Base-by-base conservation (phyloP, 805 yeast genomes). In the Starmerella apis region DNA sequence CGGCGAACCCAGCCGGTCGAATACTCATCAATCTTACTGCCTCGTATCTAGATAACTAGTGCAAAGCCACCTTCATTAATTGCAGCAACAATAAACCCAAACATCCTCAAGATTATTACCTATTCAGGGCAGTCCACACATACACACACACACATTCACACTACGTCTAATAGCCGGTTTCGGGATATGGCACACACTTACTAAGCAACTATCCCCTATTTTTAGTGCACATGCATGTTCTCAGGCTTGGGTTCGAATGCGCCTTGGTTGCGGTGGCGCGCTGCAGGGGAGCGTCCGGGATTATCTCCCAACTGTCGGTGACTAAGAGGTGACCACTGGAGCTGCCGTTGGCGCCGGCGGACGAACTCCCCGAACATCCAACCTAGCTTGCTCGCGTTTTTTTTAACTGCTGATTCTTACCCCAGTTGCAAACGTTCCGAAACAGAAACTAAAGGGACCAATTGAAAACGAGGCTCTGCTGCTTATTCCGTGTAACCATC, bases 241-340 rank as follows among this genome's bases (percentile, higher is more conserved):
- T 11, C n/a, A 8, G 31, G 43, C 25, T 8, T 8, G 24, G 43
- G 43, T 8, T n/a, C 30, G 1, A 10, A 25, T 24, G 24, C 43
- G 31, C 43, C 24, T 16, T 5, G 31, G 43, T 38, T 23, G 31
- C 43, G 43, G 43, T 38, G 43, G 43, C 42, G 42, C 23, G 43
- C 31, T 16, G 31, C 43, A 38, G 43, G 43, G 31, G 30, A 24
- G 11, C 31, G 20, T 1, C 22, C 24, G 43, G 30, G 43, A 38
- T 25, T 22, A 23, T 37, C 41, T 20, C 43, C 24, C 31, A 38
- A 19, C 43, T 22, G 43, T 14, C 18, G 22, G 31, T 38, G 43
- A 38, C 43, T 24, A 38, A 38, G 31, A 9, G 22, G 37, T n/a
- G 39, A 19, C 37, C 37, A 33, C 37, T n/a, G 14, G 8, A 8